A percentile compares a stretch with the other conserved stretches of the same genome.
phyloP scores from a whole-genome alignment of 2,329 filamentous ascomycete species.

The Xylariaceae sp. region DNA sequence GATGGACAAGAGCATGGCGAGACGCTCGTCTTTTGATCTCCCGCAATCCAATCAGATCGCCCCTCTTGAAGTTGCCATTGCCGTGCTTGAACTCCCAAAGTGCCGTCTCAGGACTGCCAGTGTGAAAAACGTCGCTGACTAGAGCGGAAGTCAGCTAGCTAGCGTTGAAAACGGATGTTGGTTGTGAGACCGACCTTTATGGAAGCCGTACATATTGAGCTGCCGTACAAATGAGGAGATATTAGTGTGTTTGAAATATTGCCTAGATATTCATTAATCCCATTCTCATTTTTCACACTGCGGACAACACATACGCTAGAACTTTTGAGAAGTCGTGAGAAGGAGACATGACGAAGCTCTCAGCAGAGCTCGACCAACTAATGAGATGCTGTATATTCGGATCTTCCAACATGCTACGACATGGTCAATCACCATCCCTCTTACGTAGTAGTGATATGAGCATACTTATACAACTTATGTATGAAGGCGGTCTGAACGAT shows the following conservation, averaged over 20 bases:
- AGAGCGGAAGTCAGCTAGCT: constrained; percentile 33
- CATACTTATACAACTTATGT: constrained; percentile 97
- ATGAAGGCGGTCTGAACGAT: constrained; percentile 99
- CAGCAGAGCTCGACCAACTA: constrained; percentile 90
- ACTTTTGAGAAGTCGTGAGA: constrained; percentile 98
- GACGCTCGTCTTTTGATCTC: constrained; percentile 97
- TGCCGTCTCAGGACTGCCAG: constrained; percentile 88
- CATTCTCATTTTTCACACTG: constrained; percentile 17
- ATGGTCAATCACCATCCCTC: constrained; percentile 24
- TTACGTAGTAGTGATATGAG: constrained; percentile 1
- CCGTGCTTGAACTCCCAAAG: constrained; percentile 99
- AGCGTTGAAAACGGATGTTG: constrained; percentile 3
- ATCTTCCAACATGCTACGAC: constrained; percentile 90
- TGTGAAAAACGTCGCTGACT: constrained; percentile 99
- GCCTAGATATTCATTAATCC: constrained; percentile 57
- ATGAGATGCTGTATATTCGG: constrained; percentile 92
- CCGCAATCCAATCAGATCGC: constrained; percentile 85
- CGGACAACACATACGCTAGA: constrained; percentile 69
- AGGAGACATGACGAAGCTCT: constrained; percentile 99
- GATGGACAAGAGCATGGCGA: constrained; percentile 88
- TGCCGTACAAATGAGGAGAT: constrained; percentile 98
- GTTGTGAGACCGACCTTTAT: constrained; percentile 75
- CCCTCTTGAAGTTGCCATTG: constrained; percentile 94
- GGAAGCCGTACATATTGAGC: constrained; percentile 99
- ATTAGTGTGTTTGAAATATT: constrained; percentile 99